A percentile compares a stretch with the other conserved stretches of the same genome.
These are phyloP conservation scores for Sistotremastrum niveocremeum DNA, from an alignment of 768 basidiomycete species.

Conservation along the genomic window DNA sequence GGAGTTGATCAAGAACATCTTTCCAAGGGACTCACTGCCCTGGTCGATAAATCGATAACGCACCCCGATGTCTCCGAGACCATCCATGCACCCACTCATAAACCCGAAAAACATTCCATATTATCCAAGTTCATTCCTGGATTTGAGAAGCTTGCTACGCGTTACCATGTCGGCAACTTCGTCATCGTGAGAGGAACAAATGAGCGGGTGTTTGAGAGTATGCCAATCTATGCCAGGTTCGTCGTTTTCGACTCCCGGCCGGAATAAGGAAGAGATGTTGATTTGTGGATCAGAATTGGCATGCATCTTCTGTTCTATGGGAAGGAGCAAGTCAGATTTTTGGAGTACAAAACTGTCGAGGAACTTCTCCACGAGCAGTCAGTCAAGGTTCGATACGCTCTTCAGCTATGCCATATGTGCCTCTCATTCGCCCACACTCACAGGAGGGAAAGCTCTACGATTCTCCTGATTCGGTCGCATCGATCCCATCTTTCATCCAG, in stretches of 20 bases:
- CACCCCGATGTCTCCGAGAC: too few species aligned
- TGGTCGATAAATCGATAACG: too few species aligned
- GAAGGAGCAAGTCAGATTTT: constrained; percentile 31
- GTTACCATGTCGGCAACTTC: constrained; percentile 48
- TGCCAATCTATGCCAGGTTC: constrained; percentile 55
- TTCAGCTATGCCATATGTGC: not conserved
- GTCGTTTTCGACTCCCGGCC: constrained; percentile 5
- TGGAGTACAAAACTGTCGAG: constrained; percentile 36
- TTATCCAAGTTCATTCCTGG: constrained; percentile 41
- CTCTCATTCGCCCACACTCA: too few species aligned
- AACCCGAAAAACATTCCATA: too few species aligned
- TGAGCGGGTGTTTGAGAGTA: constrained; percentile 52
- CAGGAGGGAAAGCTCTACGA: constrained; percentile 48
- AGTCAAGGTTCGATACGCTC: constrained; percentile 24
- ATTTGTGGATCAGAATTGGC: constrained; percentile 26
- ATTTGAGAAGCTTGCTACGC: constrained; percentile 36
- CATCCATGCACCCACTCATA: too few species aligned
- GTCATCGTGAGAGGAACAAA: constrained; percentile 32
- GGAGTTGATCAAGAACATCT: too few species aligned
- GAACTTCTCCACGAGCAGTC: constrained; percentile 41
- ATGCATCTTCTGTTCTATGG: constrained; percentile 71
- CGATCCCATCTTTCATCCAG: constrained; percentile 41
- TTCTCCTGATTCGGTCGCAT: constrained; percentile 32
- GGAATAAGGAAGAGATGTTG: constrained; percentile 1
- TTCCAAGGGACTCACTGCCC: too few species aligned